Evolutionary conservation across 768 basidiomycete species (phyloP).

Genomic region (Infundibulicybe gibba): DNA sequence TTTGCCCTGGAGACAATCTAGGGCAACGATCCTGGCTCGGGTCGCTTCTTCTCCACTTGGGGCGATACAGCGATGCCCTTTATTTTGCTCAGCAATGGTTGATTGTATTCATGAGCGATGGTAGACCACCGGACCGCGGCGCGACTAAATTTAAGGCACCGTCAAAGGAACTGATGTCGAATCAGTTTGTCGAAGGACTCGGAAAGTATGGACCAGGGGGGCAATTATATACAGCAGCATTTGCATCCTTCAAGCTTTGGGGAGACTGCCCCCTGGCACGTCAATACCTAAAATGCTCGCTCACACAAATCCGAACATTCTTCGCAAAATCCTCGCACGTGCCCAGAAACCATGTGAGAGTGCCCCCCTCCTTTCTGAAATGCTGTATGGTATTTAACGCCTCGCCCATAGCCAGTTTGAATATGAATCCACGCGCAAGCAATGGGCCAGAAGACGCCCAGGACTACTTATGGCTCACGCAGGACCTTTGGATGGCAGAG

Average conservation of each 20-base stretch:
- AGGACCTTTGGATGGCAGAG: slow-evolving; percentile 39
- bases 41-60: slow-evolving; percentile 28
- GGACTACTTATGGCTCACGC: slow-evolving; percentile 42
- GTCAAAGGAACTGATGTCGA: slow-evolving; percentile 11
- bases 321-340: neutral
- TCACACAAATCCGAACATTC: neutral
- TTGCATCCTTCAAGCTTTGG: neutral
- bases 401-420: slow-evolving; percentile 19
- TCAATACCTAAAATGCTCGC: neutral
- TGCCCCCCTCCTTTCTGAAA: too few relatives aligned
- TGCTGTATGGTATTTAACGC: neutral
- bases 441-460: slow-evolving; percentile 42
- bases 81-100: slow-evolving; percentile 33
- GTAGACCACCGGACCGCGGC: slow-evolving; percentile 12
- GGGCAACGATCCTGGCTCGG: slow-evolving; percentile 32
- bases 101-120: slow-evolving; percentile 4
- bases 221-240: slow-evolving; percentile 32
- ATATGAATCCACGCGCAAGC: slow-evolving; percentile 17
- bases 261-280: neutral
- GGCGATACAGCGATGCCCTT: slow-evolving; percentile 33
- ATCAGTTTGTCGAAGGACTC: slow-evolving; percentile 8
- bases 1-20: slow-evolving; percentile 39
- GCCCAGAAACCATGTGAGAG: neutral
- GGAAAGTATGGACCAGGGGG: slow-evolving; percentile 7
- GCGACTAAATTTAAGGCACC: slow-evolving; percentile 25